Conservation (phyloP, 2,329 filamentous ascomycete genomes). For the Salinomyces thailandicus region DNA sequence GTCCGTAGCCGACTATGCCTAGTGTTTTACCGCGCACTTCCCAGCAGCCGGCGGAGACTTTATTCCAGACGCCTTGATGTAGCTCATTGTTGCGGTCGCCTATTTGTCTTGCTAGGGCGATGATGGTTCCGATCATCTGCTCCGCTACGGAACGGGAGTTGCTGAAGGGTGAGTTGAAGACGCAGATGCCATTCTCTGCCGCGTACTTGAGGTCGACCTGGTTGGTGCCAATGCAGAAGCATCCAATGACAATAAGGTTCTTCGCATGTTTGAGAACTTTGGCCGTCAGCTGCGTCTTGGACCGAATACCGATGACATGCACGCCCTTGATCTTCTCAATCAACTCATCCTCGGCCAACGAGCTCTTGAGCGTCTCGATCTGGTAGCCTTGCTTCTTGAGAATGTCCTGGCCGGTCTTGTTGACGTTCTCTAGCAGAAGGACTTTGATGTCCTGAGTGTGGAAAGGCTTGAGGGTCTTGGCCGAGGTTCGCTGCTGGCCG, state of each 20-base stretch:
- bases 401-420: conserved; percentile 76
- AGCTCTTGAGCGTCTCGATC: conserved; percentile 82
- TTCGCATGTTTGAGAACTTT: conserved; percentile 79
- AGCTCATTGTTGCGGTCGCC: conserved; percentile 89
- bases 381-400: conserved; percentile 83
- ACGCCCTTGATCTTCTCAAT: conserved; percentile 98
- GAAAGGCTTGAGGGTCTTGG: conserved; percentile 87
- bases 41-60: conserved; percentile 94
- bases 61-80: conserved; percentile 94
- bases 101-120: conserved; percentile 79
- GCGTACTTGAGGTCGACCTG: conserved; percentile 82
- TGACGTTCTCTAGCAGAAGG: conserved; percentile 89
- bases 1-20: conserved; percentile 91
- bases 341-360: conserved; percentile 80
- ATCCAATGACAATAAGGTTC: conserved; percentile 90
- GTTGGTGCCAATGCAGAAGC: conserved; percentile 98
- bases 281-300: conserved; percentile 88
- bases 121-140: conserved; percentile 89
- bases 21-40: conserved; percentile 96
- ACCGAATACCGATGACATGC: conserved; percentile 95
- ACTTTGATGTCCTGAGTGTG: conserved; percentile 95
- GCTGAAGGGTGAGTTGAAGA: conserved; percentile 98
- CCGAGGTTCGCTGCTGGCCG: conserved; percentile 30
- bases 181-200: conserved; percentile 76
- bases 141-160: conserved; percentile 97